A percentile compares a stretch with the other conserved stretches of the same genome.
phyloP scores from a whole-genome alignment of 2,329 filamentous ascomycete species.

The Hymenoscyphus repandus region DNA sequence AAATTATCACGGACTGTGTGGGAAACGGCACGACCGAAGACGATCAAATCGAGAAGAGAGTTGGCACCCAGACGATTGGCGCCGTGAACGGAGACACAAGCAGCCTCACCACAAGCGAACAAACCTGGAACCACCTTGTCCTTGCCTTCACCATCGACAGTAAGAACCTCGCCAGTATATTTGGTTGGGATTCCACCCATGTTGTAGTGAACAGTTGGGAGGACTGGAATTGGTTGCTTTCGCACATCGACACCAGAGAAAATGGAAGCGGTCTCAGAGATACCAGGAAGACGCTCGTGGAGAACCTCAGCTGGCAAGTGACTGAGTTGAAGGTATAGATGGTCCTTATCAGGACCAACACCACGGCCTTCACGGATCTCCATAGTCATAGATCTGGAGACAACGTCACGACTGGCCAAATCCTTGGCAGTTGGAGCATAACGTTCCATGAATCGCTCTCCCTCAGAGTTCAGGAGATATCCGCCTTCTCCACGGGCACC shows the following conservation, averaged over 20 bases:
- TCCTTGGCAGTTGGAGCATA: conserved; percentile 98
- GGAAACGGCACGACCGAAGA: conserved; percentile 95
- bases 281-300: conserved; percentile 94
- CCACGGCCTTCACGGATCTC: conserved; percentile 97
- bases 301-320: conserved; percentile 89
- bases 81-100: conserved; percentile 96
- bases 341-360: conserved; percentile 95
- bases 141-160: conserved; percentile 76
- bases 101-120: conserved; percentile 94
- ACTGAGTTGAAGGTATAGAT: conserved; percentile 97
- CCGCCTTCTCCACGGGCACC: conserved; percentile 97
- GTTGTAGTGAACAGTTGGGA: conserved; percentile 98
- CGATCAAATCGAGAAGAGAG: conserved; percentile 93
- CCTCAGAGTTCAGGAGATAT: conserved; percentile 94
- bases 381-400: conserved; percentile 96
- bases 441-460: conserved; percentile 98
- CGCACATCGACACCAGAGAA: conserved; percentile 96
- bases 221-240: conserved; percentile 93
- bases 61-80: conserved; percentile 98
- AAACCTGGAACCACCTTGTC: conserved; percentile 93
- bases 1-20: conserved; percentile 97
- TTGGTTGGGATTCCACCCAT: conserved; percentile 99
- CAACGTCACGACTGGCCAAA: conserved; percentile 91
- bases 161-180: conserved; percentile 94
- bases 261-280: conserved; percentile 96